Percentiles rank a stretch among this genome's conserved stretches.
These are phyloP conservation scores for Theobroma cacao DNA, from an alignment of 345 rosid genomes.

Conservation along the genomic window DNA sequence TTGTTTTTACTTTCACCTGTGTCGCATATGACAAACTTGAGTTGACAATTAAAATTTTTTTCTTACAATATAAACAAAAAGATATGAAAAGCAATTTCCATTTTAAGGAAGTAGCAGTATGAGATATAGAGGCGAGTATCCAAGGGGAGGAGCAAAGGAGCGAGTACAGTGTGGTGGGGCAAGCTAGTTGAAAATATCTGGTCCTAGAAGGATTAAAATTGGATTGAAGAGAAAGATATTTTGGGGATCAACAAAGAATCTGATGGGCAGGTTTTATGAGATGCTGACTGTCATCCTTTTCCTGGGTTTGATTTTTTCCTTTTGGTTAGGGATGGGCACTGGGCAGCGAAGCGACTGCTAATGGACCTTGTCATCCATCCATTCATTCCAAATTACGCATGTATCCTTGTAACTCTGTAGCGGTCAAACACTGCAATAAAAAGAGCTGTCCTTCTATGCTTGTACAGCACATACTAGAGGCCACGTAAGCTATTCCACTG, in stretches of 20 bases:
- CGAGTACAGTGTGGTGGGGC: neutral
- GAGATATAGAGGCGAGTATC: neutral
- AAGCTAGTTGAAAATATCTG: conserved; percentile 8
- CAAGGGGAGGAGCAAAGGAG: neutral
- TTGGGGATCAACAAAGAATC: neutral
- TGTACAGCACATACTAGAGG: too few species aligned
- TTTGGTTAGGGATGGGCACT: neutral
- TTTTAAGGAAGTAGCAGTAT: neutral
- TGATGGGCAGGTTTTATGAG: neutral
- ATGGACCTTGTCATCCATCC: too few species aligned
- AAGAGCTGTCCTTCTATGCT: too few species aligned
- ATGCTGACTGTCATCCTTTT: neutral
- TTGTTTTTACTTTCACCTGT: neutral
- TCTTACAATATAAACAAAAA: too few species aligned
- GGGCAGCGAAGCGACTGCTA: too few species aligned
- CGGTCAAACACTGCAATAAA: too few species aligned
- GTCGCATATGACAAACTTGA: neutral
- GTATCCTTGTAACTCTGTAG: too few species aligned
- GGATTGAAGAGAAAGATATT: neutral
- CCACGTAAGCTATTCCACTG: too few species aligned
- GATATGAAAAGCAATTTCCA: neutral
- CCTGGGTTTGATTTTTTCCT: neutral
- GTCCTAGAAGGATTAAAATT: neutral
- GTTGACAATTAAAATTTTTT: neutral
- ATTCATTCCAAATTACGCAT: too few species aligned